These are phyloP conservation scores for Thamnidium elegans DNA, from an alignment of 192 early-diverging fungal genomes.

Conservation along the genomic window DNA sequence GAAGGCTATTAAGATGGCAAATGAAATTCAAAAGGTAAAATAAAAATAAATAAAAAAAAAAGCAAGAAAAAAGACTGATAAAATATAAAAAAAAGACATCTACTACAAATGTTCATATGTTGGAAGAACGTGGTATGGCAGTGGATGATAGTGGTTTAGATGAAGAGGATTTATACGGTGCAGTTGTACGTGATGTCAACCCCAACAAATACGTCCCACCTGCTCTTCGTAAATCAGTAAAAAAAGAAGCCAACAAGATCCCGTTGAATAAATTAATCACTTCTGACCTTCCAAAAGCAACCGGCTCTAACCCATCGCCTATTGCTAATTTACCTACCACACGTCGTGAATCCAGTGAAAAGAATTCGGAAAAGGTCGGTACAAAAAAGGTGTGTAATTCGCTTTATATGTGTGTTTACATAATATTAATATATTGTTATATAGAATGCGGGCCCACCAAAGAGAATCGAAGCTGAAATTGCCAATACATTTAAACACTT, in stretches of 20 bases:
- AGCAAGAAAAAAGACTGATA: not conserved
- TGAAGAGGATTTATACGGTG: conserved; percentile 89
- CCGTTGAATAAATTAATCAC: conserved; percentile 31
- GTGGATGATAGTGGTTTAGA: conserved; percentile 69
- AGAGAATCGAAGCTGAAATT: conserved; percentile 51
- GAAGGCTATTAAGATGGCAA: conserved; percentile 82
- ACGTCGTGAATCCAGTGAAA: conserved; percentile 18
- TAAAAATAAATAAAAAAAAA: not conserved
- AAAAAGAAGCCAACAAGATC: conserved; percentile 16
- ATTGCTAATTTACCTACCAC: conserved; percentile 12
- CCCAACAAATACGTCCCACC: conserved; percentile 90
- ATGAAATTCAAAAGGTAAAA: conserved; percentile 80
- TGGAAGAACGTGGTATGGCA: conserved; percentile 80
- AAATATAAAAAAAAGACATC: conserved; percentile 48
- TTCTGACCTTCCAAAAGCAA: conserved; percentile 27
- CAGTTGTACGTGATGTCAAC: conserved; percentile 66
- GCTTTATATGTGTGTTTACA: not conserved
- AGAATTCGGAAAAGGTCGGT: not conserved
- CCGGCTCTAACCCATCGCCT: conserved; percentile 9
- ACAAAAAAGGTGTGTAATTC: not conserved
- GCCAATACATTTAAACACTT: conserved; percentile 57
- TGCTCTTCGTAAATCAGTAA: conserved; percentile 54
- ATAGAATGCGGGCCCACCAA: not conserved
- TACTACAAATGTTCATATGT: conserved; percentile 78
- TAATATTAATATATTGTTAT: not conserved